Base-by-base conservation (phyloP, 176 grass and related monocot genomes). In the Rhipidocladum racemiflorum region DNA sequence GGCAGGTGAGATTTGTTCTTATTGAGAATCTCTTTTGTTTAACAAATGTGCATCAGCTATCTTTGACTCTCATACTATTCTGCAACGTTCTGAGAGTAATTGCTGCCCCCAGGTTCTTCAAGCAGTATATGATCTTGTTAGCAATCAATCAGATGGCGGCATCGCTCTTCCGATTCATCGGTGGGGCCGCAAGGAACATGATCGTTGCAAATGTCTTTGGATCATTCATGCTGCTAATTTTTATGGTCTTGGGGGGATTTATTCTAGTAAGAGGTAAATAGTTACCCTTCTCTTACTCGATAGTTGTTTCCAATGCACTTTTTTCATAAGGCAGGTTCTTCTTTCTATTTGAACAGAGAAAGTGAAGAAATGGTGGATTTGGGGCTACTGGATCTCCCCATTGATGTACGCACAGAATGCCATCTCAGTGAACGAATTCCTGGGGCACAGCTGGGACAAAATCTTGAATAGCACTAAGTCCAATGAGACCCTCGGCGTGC, bases 311-410 rank as follows among this genome's bases (percentile, higher is more conserved):
- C 40, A 39, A 20, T 81, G 14, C 1, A 55, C 25, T 15, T 68
- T 74, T 32, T 48, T 50, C 30, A 23, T 68, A 79, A 66, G 70
- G 30, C 9, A 40, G 49, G 44, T 71, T 5, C 62, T 24, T 67
- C 16, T 55, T 76, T 65, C 50, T 57, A 66, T 68, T 36, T 74
- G 15, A 45, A 62, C 87, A 99, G 96, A 91, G 0, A 66, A 95
- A 67, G 84, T 99, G 38, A 95, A 95, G 83, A 92, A 93, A 89
- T 97, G 96, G 96, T 99, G 96, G 96, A 95, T 91, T 23, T 99
- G 96, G 96, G 96, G 92, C 34, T 99, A 95, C 84, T 98, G 95
- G 95, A 88, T 98, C 83, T 95, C 95, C 54, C 95, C 95, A 16
- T 28, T 98, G 72, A 98, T 90, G 90, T 98, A 95, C 35, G 86